Evolutionary conservation across 495 filamentous ascomycete genomes (phyloP), one percentile per base, ranked within the genome.

Genomic region (Trichocladium antarcticum): DNA sequence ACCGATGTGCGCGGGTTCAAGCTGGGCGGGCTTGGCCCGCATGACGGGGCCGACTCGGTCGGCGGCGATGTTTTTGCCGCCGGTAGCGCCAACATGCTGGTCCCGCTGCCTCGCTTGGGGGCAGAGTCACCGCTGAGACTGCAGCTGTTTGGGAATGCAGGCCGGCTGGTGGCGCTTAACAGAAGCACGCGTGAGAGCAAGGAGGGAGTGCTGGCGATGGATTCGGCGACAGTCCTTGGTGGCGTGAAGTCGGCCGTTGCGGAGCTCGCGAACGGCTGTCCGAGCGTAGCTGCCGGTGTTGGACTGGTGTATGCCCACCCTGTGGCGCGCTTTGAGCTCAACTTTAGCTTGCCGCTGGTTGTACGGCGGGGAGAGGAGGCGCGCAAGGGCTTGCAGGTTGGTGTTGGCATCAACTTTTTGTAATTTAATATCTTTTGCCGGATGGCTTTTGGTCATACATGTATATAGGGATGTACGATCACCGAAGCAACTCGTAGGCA

Each of bases 1-100:
- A 94, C 88, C 17, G 88, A 95, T 61, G 87, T 98, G 24, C 84
- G 92, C 42, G 92, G 90, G 5, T 98, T 97, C 75, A 83, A 85
- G 24, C 75, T 95, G 32, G 82, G 78, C 17, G 93, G 93, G 4
- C 73, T 97, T 12, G 92, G 92, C 11, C 87, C 90, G 5, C 84
- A 79, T 52, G 92, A 97, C 58, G 84, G 87, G 3, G 51, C 62
- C 11, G 92, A 97, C 66, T 78, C 88, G 3, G 79, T 95, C 5
- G 92, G 92, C 12, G 92, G 92, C 5, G 92, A 98, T 64, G 69
- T 93, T 7, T 97, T 88, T 59, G 82, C 88, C 32, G 89, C 93
- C 9, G 89, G 82, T 12, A 84, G 87, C 50, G 83, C 85, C 11
- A 92, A 85, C 45, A 67, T 95, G 38, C 77, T 93, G 5, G 66